Evolutionary conservation across 495 filamentous ascomycete genomes (phyloP).

Genomic region (Xylaria scruposa): DNA sequence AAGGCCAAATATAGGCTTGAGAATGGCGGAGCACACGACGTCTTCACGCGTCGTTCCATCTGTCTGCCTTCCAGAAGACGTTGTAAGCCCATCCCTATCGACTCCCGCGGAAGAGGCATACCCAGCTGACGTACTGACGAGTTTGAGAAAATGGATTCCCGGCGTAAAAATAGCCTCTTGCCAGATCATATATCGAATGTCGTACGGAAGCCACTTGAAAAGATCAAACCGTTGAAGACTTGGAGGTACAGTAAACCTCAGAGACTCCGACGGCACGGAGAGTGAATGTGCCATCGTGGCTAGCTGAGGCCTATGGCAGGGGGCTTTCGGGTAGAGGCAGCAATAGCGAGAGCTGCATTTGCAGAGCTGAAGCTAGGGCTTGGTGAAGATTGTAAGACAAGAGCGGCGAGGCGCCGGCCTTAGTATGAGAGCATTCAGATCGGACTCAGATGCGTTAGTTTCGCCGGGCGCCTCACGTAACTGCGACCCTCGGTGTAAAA

Average conservation of each 20-base stretch:
- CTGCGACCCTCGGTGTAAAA: neutral
- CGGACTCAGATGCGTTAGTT: neutral
- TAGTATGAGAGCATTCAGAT: neutral
- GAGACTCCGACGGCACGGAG: neutral
- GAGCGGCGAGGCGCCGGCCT: neutral
- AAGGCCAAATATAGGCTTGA: conserved; percentile 33
- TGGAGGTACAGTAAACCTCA: conserved; percentile 28
- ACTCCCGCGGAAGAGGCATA: neutral
- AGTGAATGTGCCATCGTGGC: conserved; percentile 9
- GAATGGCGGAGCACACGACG: conserved; percentile 27
- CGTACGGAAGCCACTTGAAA: conserved; percentile 37
- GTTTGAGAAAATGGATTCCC: conserved; percentile 44
- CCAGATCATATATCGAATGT: conserved; percentile 40
- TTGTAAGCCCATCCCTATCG: conserved; percentile 19
- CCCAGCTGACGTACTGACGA: conserved; percentile 20
- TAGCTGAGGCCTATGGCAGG: neutral
- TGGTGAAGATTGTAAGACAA: neutral
- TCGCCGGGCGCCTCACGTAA: neutral
- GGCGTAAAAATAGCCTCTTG: conserved; percentile 34
- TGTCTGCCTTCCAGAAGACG: neutral
- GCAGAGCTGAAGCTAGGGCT: neutral
- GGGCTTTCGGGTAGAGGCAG: neutral
- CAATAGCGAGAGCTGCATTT: conserved; percentile 4
- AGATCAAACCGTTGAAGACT: conserved; percentile 31
- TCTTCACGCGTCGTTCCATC: conserved; percentile 19